Evolutionary conservation across 805 yeast genomes (phyloP).

Genomic region (Sungouiella thailandica): DNA sequence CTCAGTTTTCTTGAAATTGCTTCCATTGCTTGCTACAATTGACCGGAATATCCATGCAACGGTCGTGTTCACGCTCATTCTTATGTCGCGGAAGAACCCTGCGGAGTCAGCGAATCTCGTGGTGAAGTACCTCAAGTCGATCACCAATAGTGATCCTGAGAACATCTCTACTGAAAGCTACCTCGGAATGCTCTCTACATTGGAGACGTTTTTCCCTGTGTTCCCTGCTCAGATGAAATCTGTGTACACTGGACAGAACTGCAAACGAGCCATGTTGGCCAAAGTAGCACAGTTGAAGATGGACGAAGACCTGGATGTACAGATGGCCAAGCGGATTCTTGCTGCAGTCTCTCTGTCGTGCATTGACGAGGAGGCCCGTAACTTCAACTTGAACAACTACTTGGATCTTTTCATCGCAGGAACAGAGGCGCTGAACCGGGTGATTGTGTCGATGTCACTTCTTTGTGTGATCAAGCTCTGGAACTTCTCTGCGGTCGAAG

Average conservation of each 20-base stretch:
- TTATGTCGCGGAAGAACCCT: not conserved
- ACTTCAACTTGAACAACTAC: slow-evolving; percentile 11
- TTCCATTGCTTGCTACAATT: too few relatives aligned
- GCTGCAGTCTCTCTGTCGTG: slow-evolving; percentile 13
- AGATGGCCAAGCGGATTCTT: slow-evolving; percentile 8
- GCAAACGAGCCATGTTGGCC: slow-evolving; percentile 8
- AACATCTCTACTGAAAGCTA: not conserved
- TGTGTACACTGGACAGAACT: slow-evolving; percentile 8
- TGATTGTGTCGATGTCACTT: slow-evolving; percentile 9
- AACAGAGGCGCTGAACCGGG: slow-evolving; percentile 1
- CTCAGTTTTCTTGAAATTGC: too few relatives aligned
- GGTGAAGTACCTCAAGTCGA: not conserved
- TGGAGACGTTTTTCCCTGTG: slow-evolving; percentile 12
- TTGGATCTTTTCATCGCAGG: slow-evolving; percentile 11
- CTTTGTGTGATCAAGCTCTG: slow-evolving; percentile 16
- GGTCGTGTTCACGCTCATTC: not conserved
- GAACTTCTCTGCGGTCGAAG: slow-evolving; percentile 14
- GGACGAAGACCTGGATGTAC: slow-evolving; percentile 3
- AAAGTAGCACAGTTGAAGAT: slow-evolving; percentile 7
- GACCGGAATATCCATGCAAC: too few relatives aligned
- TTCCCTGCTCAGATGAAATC: slow-evolving; percentile 7
- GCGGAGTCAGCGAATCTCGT: not conserved
- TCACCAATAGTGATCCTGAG: not conserved
- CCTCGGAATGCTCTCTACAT: not conserved
- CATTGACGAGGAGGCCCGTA: slow-evolving; percentile 11